Conservation (phyloP, 2,329 filamentous ascomycete species). For the Colletotrichum truncatum region DNA sequence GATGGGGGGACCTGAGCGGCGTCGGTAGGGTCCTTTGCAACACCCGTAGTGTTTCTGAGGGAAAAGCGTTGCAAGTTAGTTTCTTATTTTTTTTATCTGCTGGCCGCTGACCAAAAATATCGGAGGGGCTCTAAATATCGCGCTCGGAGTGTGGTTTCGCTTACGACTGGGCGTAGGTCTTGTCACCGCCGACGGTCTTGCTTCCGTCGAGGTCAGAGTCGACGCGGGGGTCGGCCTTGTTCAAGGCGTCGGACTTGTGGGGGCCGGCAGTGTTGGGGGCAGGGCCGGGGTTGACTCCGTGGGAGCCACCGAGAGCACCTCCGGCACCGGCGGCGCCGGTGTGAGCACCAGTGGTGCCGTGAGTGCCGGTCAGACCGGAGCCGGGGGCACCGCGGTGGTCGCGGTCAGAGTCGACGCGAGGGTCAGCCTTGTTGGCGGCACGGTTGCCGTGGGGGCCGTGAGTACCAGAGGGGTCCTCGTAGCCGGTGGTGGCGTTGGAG, state of each 20-base stretch:
- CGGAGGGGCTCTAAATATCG: conserved; percentile 12
- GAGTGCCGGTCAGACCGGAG: conserved; percentile 32
- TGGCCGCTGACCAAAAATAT: conserved; percentile 7
- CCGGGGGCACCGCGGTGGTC: conserved; percentile 40
- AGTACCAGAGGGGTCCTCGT: conserved; percentile 34
- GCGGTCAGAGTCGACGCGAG: conserved; percentile 63
- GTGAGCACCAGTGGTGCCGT: conserved; percentile 28
- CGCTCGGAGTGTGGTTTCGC: conserved; percentile 30
- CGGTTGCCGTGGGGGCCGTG: conserved; percentile 55
- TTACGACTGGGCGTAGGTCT: conserved; percentile 52
- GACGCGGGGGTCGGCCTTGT: conserved; percentile 65
- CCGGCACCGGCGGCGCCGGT: conserved; percentile 39
- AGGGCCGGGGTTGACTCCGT: conserved; percentile 40
- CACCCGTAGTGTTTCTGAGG: conserved; percentile 26
- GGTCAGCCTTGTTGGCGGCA: conserved; percentile 60
- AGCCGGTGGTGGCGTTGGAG: conserved; percentile 29
- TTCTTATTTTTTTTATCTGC: too few relatives aligned
- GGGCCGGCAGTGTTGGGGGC: conserved; percentile 46
- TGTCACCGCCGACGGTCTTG: conserved; percentile 64
- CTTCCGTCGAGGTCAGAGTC: conserved; percentile 64
- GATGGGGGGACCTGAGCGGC: conserved; percentile 67
- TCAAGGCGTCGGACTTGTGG: conserved; percentile 61
- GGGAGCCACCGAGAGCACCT: conserved; percentile 30
- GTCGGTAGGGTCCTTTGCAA: conserved; percentile 58
- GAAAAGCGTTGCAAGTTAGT: conserved; percentile 28